phyloP scores from a whole-genome alignment of 75 land plant genomes.

The Gnetum montanum region DNA sequence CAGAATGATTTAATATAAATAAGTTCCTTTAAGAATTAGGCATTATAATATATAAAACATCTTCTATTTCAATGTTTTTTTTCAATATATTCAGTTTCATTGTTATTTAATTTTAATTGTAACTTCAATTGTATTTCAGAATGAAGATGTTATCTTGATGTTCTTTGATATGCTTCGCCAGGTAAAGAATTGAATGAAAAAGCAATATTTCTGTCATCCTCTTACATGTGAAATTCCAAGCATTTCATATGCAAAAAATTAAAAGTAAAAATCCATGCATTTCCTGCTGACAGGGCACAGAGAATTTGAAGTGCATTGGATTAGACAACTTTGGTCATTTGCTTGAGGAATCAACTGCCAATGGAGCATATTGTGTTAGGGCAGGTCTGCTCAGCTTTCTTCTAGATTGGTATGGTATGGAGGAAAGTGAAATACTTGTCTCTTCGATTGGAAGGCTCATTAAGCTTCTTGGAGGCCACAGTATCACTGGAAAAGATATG shows the following conservation, averaged over 20 bases:
- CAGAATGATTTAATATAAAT: neutral
- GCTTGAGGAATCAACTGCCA: constrained; percentile 76
- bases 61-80: neutral
- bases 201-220: too few species aligned
- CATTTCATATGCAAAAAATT: too few species aligned
- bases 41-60: too few species aligned
- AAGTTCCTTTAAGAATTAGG: too few species aligned
- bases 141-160: constrained; percentile 86
- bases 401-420: constrained; percentile 84
- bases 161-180: constrained; percentile 63
- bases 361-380: constrained; percentile 72
- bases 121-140: constrained; percentile 42
- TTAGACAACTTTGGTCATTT: constrained; percentile 56
- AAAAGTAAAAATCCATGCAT: too few species aligned
- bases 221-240: too few species aligned
- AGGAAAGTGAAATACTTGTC: constrained; percentile 37
- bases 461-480: constrained; percentile 81
- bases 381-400: constrained; percentile 85
- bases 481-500: constrained; percentile 93
- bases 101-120: neutral
- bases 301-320: constrained; percentile 46
- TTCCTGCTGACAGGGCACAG: constrained; percentile 57
- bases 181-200: too few species aligned
- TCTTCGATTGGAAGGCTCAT: constrained; percentile 64
- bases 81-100: neutral